These are phyloP conservation scores for Podila epicladia DNA, from an alignment of 192 early-diverging fungal species.

Conservation along the genomic window DNA sequence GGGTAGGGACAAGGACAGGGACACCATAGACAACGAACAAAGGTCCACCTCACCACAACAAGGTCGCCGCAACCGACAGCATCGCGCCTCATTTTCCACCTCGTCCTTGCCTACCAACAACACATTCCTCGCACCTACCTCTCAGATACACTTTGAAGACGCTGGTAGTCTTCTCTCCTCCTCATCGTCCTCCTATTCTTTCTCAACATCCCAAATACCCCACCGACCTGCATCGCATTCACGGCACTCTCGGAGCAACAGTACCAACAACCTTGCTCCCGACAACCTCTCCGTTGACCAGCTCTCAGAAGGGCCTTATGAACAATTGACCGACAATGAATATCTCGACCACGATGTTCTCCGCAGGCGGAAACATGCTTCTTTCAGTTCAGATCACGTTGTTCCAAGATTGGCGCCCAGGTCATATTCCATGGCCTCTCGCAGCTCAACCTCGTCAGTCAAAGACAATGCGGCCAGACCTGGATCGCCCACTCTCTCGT, in stretches of 20 bases:
- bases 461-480: slow-evolving; percentile 7
- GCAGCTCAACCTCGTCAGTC: slow-evolving; percentile 29
- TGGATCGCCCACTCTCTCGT: slow-evolving; percentile 14
- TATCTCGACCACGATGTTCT: slow-evolving; percentile 5
- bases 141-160: not conserved
- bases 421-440: slow-evolving; percentile 12
- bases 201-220: not conserved
- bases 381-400: slow-evolving; percentile 9
- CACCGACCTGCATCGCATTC: not conserved
- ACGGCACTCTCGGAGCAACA: not conserved
- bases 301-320: not conserved
- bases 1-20: too few relatives aligned
- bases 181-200: not conserved
- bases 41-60: not conserved
- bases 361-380: slow-evolving; percentile 40
- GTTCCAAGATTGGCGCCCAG: not conserved
- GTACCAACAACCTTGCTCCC: not conserved
- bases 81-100: slow-evolving; percentile 3
- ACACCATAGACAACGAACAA: not conserved
- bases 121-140: slow-evolving; percentile 4
- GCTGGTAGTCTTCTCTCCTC: not conserved
- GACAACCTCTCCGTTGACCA: slow-evolving; percentile 5
- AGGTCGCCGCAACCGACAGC: not conserved
- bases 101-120: not conserved
- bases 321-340: not conserved